phyloP scores from a whole-genome alignment of 139 green algal species.

The Pycnococcus provasolii region DNA sequence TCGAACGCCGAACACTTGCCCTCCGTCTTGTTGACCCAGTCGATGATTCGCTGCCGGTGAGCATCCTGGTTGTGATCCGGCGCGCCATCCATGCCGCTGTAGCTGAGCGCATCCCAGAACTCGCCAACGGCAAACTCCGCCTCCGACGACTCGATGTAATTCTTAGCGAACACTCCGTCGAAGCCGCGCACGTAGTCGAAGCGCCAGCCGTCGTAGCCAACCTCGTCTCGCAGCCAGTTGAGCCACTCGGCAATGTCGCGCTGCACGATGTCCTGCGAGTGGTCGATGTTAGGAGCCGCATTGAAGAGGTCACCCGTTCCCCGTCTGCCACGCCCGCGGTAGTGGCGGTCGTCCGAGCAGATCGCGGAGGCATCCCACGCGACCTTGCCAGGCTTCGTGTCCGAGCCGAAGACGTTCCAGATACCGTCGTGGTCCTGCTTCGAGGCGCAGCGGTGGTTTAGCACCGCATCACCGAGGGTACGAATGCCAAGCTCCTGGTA shows the following conservation, averaged over 20 bases:
- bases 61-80: slow-evolving; percentile 38
- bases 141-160: slow-evolving; percentile 41
- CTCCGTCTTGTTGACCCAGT: slow-evolving; percentile 43
- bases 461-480: slow-evolving; percentile 40
- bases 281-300: slow-evolving; percentile 46
- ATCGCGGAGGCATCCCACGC: slow-evolving; percentile 39
- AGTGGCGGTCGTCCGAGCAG: slow-evolving; percentile 40
- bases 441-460: slow-evolving; percentile 46
- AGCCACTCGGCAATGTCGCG: slow-evolving; percentile 38
- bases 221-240: slow-evolving; percentile 33
- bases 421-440: slow-evolving; percentile 33
- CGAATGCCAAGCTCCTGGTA: slow-evolving; percentile 35
- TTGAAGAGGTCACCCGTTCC: slow-evolving; percentile 39
- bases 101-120: slow-evolving; percentile 43
- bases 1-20: slow-evolving; percentile 40
- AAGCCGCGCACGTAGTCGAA: slow-evolving; percentile 41
- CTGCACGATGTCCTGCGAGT: slow-evolving; percentile 44
- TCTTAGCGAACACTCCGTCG: slow-evolving; percentile 31
- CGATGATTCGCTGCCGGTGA: slow-evolving; percentile 42
- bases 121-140: slow-evolving; percentile 41
- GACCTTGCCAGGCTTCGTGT: slow-evolving; percentile 26
- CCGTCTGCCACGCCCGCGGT: slow-evolving; percentile 32
- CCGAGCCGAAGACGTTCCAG: slow-evolving; percentile 35
- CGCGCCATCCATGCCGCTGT: slow-evolving; percentile 21
- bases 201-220: slow-evolving; percentile 44